A percentile compares a stretch with the other conserved stretches of the same genome.
These are phyloP conservation scores for Neonectria ditissima DNA, from an alignment of 2,329 filamentous ascomycete genomes.

Conservation along the genomic window DNA sequence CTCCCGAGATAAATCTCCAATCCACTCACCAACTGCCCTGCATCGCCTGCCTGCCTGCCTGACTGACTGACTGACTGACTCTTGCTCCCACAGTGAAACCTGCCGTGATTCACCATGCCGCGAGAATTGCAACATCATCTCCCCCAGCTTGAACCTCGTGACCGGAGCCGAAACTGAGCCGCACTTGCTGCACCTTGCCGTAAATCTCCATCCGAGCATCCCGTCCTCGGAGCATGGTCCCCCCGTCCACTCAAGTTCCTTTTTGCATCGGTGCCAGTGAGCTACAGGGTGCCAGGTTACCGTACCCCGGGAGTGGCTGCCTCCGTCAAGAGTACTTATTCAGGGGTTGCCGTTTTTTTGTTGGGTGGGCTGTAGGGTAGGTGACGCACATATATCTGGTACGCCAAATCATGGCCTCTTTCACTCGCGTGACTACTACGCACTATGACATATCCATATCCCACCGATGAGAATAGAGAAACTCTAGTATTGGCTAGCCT, in stretches of 20 bases:
- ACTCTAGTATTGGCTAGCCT: background rate
- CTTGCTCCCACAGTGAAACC: background rate
- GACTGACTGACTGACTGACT: background rate
- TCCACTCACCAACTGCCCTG: too few species aligned
- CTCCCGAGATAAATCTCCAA: too few species aligned
- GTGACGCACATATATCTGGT: background rate
- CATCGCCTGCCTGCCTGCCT: too few species aligned
- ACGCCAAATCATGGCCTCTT: background rate
- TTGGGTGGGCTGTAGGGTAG: background rate
- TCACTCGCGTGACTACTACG: background rate
- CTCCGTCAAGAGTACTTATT: background rate
- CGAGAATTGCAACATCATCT: too few species aligned
- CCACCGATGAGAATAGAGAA: background rate
- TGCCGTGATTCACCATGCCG: too few species aligned
- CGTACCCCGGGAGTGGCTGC: slow-evolving; percentile 4
- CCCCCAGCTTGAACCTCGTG: slow-evolving; percentile 1
- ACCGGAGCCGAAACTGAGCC: background rate
- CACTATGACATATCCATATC: too few species aligned
- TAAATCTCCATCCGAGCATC: slow-evolving; percentile 8
- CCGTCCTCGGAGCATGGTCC: background rate
- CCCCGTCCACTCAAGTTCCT: background rate
- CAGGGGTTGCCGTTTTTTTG: background rate
- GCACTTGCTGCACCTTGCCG: background rate
- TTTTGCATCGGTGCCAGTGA: background rate
- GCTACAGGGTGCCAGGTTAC: background rate